Percentiles rank a stretch among this genome's conserved stretches.
phyloP scores from a whole-genome alignment of 2,329 filamentous ascomycete genomes.

The Pestalotiopsis sp. region DNA sequence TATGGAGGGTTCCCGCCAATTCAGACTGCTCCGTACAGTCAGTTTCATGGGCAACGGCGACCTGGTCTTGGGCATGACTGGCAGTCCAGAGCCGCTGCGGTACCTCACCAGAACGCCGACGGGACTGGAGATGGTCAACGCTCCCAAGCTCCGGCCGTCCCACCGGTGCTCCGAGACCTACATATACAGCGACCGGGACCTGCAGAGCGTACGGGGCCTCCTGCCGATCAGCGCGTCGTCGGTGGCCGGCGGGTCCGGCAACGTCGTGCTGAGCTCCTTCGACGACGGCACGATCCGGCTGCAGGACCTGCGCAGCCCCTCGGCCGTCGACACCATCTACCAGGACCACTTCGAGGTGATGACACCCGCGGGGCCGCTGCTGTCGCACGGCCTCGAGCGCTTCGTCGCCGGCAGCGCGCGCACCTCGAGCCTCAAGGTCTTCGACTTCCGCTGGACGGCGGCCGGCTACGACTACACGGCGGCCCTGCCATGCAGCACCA shows the following conservation, averaged over 20 bases:
- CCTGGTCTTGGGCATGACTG: constrained; percentile 48
- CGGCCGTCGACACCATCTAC: constrained; percentile 48
- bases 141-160: constrained; percentile 32
- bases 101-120: constrained; percentile 49
- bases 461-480: constrained; percentile 51
- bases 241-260: constrained; percentile 34
- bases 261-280: constrained; percentile 54
- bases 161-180: constrained; percentile 21
- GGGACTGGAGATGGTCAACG: constrained; percentile 40
- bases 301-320: constrained; percentile 52
- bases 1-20: constrained; percentile 17
- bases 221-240: constrained; percentile 42
- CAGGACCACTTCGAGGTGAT: constrained; percentile 55
- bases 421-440: constrained; percentile 48
- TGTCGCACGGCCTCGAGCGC: constrained; percentile 51
- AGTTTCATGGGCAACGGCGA: constrained; percentile 49
- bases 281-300: constrained; percentile 55
- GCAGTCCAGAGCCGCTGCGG: constrained; percentile 44
- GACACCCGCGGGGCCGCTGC: constrained; percentile 47
- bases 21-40: constrained; percentile 34
- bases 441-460: constrained; percentile 55
- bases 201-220: constrained; percentile 46
- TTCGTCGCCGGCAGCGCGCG: constrained; percentile 53
- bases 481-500: constrained; percentile 46
- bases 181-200: constrained; percentile 25